These are phyloP conservation scores for Gentiana macrophylla DNA, from an alignment of 257 asterid genomes.

Conservation along the genomic window DNA sequence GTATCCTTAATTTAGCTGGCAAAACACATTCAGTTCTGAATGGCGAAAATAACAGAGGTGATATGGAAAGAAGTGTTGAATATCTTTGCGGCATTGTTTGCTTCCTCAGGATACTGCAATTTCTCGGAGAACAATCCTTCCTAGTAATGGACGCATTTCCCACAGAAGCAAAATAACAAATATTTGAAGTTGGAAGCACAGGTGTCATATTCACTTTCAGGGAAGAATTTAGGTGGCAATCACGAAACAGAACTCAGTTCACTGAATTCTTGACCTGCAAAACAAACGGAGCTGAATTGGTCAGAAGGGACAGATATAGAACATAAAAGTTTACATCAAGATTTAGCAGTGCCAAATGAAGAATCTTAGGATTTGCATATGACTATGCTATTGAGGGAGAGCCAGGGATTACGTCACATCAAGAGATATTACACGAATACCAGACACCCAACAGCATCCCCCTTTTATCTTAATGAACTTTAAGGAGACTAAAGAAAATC, in stretches of 20 bases:
- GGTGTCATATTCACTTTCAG: slow-evolving; percentile 45
- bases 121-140: slow-evolving; percentile 29
- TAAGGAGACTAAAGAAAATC: too few species aligned
- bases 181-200: slow-evolving; percentile 36
- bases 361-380: too few species aligned
- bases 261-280: slow-evolving; percentile 35
- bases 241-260: slow-evolving; percentile 19
- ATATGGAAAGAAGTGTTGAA: slow-evolving; percentile 59
- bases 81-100: slow-evolving; percentile 38
- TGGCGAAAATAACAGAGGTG: slow-evolving; percentile 70
- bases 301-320: background rate
- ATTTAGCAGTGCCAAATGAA: too few species aligned
- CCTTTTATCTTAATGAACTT: too few species aligned
- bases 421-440: too few species aligned
- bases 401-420: too few species aligned
- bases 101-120: slow-evolving; percentile 36
- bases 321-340: background rate
- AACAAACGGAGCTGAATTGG: background rate
- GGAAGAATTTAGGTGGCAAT: slow-evolving; percentile 15
- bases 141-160: slow-evolving; percentile 27
- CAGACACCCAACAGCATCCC: too few species aligned
- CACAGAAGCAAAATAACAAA: slow-evolving; percentile 31
- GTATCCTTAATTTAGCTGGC: slow-evolving; percentile 31
- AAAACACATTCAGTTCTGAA: slow-evolving; percentile 36
- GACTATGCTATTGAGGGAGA: too few species aligned